These are phyloP conservation scores for Trypanosoma cruzi DNA, from an alignment of 208 protist species.

Conservation along the genomic window DNA sequence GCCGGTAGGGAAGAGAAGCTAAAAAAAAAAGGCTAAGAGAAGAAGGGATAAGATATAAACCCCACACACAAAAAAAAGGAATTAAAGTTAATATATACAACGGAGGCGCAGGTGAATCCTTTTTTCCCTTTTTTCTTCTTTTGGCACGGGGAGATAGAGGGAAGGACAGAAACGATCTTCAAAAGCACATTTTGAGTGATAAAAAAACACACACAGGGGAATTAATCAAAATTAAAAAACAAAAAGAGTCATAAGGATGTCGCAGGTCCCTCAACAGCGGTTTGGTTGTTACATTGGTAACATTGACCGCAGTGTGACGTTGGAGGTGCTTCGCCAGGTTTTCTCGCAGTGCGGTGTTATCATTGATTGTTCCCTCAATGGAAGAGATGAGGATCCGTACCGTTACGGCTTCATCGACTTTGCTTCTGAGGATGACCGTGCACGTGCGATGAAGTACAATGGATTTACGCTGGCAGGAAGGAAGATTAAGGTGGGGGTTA, in stretches of 20 bases:
- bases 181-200: neutral
- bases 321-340: constrained; percentile 78
- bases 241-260: constrained; percentile 17
- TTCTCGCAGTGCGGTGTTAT: constrained; percentile 85
- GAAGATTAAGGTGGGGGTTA: constrained; percentile 84
- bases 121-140: no score
- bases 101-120: no score
- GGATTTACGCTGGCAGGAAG: constrained; percentile 76
- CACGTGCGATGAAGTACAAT: constrained; percentile 85
- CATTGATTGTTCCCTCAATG: constrained; percentile 87
- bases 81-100: no score
- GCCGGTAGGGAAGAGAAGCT: neutral
- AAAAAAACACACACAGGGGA: neutral
- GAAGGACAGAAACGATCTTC: neutral
- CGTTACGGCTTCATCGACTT: constrained; percentile 92
- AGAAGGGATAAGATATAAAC: no score
- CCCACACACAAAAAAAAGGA: no score
- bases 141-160: no score
- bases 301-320: constrained; percentile 78
- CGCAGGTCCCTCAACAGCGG: constrained; percentile 44
- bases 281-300: constrained; percentile 89
- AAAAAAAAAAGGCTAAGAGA: no score
- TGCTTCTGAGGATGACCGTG: constrained; percentile 72
- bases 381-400: constrained; percentile 72
- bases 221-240: constrained; percentile 2